Conservation (phyloP, 805 yeast species). For the Wickerhamiella sergipiensis region DNA sequence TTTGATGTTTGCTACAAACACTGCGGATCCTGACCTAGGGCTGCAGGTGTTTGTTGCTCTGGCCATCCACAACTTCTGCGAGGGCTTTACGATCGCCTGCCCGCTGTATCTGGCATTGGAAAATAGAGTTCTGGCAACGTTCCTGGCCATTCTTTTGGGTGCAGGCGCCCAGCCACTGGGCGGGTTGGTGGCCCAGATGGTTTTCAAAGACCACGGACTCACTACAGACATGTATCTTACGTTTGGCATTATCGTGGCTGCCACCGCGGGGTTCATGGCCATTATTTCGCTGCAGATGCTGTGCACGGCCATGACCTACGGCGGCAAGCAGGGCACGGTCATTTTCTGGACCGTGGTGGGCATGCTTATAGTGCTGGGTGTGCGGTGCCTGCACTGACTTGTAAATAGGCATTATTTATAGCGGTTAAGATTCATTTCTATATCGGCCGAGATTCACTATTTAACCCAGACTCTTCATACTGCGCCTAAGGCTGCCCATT, state of each 20-base stretch:
- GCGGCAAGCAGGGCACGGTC: conserved; percentile 48
- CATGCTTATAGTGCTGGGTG: conserved; percentile 21
- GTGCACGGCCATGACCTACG: conserved; percentile 66
- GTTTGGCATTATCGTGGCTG: conserved; percentile 52
- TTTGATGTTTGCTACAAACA: conserved; percentile 66
- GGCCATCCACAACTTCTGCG: conserved; percentile 81
- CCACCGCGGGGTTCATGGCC: conserved; percentile 73
- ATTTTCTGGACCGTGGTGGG: conserved; percentile 50
- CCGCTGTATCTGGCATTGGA: conserved; percentile 73
- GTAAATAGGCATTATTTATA: too few species aligned
- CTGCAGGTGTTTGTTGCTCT: conserved; percentile 70
- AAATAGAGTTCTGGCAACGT: conserved; percentile 46
- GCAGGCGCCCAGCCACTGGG: conserved; percentile 85
- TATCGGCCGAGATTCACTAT: too few species aligned
- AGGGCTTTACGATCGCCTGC: conserved; percentile 86
- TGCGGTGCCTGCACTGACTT: neutral
- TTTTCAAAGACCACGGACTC: conserved; percentile 28
- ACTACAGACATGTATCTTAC: conserved; percentile 25
- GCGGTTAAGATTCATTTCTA: neutral
- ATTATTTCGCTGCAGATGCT: conserved; percentile 80
- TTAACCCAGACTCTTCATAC: too few species aligned
- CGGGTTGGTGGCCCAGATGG: conserved; percentile 53
- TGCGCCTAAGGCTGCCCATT: conserved; percentile 5
- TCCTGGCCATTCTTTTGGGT: conserved; percentile 56
- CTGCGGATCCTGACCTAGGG: conserved; percentile 56